Conservation (phyloP, 2,329 filamentous ascomycete species). For the Cephalotrichum gorgonifer region DNA sequence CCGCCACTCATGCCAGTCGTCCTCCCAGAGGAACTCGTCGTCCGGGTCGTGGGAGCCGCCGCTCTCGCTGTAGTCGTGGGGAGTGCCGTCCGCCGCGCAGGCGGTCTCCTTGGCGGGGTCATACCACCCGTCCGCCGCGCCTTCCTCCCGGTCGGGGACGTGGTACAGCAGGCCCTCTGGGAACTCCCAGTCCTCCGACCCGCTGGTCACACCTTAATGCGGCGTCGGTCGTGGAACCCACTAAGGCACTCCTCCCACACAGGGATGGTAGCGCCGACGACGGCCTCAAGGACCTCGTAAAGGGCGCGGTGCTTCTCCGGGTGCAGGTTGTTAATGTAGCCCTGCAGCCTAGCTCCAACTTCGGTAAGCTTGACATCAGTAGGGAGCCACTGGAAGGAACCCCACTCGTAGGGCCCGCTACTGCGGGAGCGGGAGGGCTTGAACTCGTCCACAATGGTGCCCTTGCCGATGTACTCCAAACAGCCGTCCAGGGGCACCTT, state of each 20-base stretch:
- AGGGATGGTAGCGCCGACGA: conserved; percentile 10
- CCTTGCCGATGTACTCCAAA: conserved; percentile 22
- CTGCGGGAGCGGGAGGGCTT: neutral
- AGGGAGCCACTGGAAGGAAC: conserved; percentile 35
- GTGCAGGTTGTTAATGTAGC: conserved; percentile 45
- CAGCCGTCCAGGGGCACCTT: conserved; percentile 25
- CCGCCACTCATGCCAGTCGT: conserved; percentile 9
- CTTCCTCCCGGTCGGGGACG: neutral
- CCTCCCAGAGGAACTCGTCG: conserved; percentile 8
- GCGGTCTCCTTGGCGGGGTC: conserved; percentile 1
- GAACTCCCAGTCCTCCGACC: neutral
- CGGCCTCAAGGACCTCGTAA: conserved; percentile 28
- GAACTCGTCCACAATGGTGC: conserved; percentile 7
- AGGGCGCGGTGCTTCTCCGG: conserved; percentile 25
- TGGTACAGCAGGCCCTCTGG: conserved; percentile 2
- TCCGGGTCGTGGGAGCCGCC: too few relatives aligned
- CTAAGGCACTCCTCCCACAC: conserved; percentile 2
- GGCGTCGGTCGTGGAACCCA: neutral
- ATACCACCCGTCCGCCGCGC: neutral
- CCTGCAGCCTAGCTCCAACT: conserved; percentile 28
- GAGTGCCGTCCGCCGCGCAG: conserved; percentile 5
- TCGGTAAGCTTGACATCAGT: conserved; percentile 31
- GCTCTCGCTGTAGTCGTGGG: too few relatives aligned
- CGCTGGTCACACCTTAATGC: neutral
- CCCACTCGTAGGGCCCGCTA: conserved; percentile 11